Evolutionary conservation across 352 stramenopile genomes (phyloP).

Genomic region (Globisporangium echinulatum): DNA sequence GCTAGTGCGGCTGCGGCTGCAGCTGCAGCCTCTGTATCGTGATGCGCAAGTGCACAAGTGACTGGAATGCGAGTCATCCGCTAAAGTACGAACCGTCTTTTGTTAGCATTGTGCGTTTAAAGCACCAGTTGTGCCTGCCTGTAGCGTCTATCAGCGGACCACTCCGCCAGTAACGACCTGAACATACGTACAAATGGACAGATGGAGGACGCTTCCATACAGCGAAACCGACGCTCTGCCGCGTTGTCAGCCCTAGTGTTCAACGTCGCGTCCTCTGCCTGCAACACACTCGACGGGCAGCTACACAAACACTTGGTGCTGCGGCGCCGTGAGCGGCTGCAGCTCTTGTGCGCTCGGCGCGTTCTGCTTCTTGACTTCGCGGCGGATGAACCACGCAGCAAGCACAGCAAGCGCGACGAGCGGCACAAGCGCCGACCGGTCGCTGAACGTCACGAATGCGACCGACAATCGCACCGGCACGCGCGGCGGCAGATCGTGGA

Average conservation of each 20-base stretch:
- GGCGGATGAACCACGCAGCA: conserved; percentile 5
- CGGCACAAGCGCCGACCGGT: conserved; percentile 1
- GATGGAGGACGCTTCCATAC: too few relatives aligned
- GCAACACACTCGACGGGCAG: neutral
- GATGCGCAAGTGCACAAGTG: too few relatives aligned
- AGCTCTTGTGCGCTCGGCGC: neutral
- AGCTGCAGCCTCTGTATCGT: too few relatives aligned
- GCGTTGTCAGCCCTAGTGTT: neutral
- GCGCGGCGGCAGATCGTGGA: neutral
- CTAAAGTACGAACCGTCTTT: too few relatives aligned
- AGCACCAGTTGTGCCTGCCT: too few relatives aligned
- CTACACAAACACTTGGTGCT: conserved; percentile 1
- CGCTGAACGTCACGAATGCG: neutral
- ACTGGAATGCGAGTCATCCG: too few relatives aligned
- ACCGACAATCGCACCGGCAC: conserved; percentile 3
- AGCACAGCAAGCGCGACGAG: conserved; percentile 7
- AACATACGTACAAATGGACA: too few relatives aligned
- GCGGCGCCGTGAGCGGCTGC: conserved; percentile 3
- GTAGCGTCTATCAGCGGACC: too few relatives aligned
- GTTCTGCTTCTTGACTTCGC: conserved; percentile 9
- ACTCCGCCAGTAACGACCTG: too few relatives aligned
- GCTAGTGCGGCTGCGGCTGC: too few relatives aligned
- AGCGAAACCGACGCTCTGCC: too few relatives aligned
- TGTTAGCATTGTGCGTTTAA: too few relatives aligned
- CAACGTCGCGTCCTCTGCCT: neutral